phyloP scores from a whole-genome alignment of 805 yeast genomes.

The Zygosaccharomyces gambellarensis region DNA sequence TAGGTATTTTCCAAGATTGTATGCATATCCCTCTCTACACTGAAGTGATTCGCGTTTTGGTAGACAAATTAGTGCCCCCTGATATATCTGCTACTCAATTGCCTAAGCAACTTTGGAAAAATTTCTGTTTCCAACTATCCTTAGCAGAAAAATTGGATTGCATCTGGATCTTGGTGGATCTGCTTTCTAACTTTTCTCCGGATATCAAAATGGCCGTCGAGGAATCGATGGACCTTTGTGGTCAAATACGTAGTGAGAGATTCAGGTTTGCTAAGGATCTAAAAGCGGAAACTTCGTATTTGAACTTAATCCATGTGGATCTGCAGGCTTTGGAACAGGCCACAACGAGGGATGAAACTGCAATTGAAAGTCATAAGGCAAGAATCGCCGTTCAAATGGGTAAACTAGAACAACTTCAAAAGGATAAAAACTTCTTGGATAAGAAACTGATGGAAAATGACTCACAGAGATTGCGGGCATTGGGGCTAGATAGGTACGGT shows the following conservation, averaged over 20 bases:
- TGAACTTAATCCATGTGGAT: slow-evolving; percentile 7
- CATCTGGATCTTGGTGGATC: slow-evolving; percentile 57
- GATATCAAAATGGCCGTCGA: slow-evolving; percentile 33
- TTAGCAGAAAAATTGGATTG: slow-evolving; percentile 51
- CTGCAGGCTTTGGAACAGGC: slow-evolving; percentile 10
- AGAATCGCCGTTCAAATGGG: slow-evolving; percentile 24
- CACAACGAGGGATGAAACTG: slow-evolving; percentile 16
- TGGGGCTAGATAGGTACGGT: slow-evolving; percentile 79
- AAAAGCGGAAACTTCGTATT: slow-evolving; percentile 20
- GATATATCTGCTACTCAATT: slow-evolving; percentile 27
- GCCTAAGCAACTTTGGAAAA: slow-evolving; percentile 40
- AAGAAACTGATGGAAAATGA: slow-evolving; percentile 62
- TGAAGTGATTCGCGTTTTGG: slow-evolving; percentile 44
- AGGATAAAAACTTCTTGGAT: slow-evolving; percentile 52
- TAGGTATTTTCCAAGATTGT: slow-evolving; percentile 57
- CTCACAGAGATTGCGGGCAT: slow-evolving; percentile 64
- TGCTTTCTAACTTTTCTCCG: slow-evolving; percentile 39
- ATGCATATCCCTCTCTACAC: slow-evolving; percentile 28
- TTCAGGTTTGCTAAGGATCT: slow-evolving; percentile 28
- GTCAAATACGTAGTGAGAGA: slow-evolving; percentile 33
- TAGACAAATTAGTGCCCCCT: slow-evolving; percentile 47
- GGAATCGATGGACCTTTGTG: slow-evolving; percentile 31
- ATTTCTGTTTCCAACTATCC: slow-evolving; percentile 52
- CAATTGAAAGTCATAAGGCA: slow-evolving; percentile 12
- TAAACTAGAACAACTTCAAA: slow-evolving; percentile 40